These are phyloP conservation scores for Hyphopichia homilentoma DNA, from an alignment of 805 yeast species.

Conservation along the genomic window DNA sequence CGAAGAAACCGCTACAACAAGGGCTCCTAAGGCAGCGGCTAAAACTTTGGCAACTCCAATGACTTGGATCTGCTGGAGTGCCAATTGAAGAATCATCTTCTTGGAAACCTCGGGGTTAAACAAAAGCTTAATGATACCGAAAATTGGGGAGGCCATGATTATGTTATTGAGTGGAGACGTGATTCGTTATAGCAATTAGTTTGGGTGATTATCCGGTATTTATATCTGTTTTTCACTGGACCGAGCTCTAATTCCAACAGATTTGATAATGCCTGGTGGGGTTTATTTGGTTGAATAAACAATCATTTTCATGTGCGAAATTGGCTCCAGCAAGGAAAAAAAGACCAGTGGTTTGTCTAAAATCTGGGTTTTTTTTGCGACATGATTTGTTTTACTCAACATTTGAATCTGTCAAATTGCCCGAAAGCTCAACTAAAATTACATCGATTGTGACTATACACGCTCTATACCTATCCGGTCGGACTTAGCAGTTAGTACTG, in stretches of 20 bases:
- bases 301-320: too few relatives aligned
- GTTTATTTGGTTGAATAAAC: too few relatives aligned
- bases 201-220: too few relatives aligned
- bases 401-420: neutral
- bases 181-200: too few relatives aligned
- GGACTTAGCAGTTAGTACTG: neutral
- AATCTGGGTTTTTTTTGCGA: too few relatives aligned
- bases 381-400: neutral
- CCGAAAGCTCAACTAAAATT: neutral
- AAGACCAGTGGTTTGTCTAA: too few relatives aligned
- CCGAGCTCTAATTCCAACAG: too few relatives aligned
- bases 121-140: conserved; percentile 27
- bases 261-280: too few relatives aligned
- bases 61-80: conserved; percentile 28
- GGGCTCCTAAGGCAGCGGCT: conserved; percentile 28
- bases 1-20: conserved; percentile 35
- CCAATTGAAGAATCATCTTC: conserved; percentile 34
- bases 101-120: conserved; percentile 39
- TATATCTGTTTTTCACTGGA: too few relatives aligned
- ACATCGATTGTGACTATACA: neutral
- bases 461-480: too few relatives aligned
- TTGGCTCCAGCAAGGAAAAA: too few relatives aligned
- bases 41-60: conserved; percentile 32
- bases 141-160: conserved; percentile 25
- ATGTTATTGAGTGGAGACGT: too few relatives aligned